Evolutionary conservation across 129 eudicot species (phyloP).

Genomic region (Pittosporum tobira): DNA sequence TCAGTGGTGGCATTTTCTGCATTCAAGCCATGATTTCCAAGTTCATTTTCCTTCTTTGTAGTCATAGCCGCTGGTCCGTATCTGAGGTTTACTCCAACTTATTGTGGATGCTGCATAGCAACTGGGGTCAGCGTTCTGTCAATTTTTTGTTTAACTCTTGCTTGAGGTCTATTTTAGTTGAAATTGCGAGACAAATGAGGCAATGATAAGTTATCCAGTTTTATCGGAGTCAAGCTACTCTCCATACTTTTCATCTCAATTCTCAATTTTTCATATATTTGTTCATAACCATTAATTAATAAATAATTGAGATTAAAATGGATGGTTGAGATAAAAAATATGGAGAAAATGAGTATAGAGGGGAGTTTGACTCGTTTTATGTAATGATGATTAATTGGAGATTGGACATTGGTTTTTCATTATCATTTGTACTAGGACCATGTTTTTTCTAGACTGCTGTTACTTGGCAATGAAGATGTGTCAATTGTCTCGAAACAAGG

Average conservation of each 20-base stretch:
- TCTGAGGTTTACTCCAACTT: slow-evolving; percentile 1
- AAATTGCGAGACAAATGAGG: not conserved
- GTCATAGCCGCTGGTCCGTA: not conserved
- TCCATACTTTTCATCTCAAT: too few species aligned
- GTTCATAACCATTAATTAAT: too few species aligned
- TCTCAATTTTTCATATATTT: too few species aligned
- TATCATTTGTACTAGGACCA: not conserved
- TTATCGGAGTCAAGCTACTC: too few species aligned
- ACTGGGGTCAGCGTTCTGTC: not conserved
- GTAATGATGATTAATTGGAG: not conserved
- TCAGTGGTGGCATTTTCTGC: slow-evolving; percentile 91
- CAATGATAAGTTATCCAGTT: slow-evolving; percentile 11
- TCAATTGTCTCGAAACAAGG: not conserved
- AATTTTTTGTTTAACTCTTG: not conserved
- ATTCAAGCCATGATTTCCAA: slow-evolving; percentile 70
- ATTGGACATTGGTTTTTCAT: not conserved
- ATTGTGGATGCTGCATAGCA: slow-evolving; percentile 16
- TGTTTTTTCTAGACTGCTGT: too few species aligned
- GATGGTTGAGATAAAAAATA: too few species aligned
- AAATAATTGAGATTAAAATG: too few species aligned
- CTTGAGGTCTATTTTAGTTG: not conserved
- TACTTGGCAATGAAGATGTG: not conserved
- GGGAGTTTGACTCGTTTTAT: too few species aligned
- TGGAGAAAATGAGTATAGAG: too few species aligned
- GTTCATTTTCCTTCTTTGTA: not conserved